Evolutionary conservation across 345 rosid species (phyloP), one percentile per base, ranked within the genome.

Genomic region (Physaria fendleri): DNA sequence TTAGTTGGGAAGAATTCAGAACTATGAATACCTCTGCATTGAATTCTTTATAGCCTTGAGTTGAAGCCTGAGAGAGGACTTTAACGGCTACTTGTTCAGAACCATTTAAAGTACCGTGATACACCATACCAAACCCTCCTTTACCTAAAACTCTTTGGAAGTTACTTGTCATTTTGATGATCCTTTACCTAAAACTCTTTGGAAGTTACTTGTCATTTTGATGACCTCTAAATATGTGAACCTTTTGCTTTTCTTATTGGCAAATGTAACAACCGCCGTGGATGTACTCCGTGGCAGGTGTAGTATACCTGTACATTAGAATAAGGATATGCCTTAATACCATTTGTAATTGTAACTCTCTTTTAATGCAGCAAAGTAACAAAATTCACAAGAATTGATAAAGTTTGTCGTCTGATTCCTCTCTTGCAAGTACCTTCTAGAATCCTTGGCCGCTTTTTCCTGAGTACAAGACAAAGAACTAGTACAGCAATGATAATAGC

Each of bases 71-170:
- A 48, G 83, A 79, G 4, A 78, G 74, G 58, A 81, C 24, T 56
- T 81, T 79, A 11, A 81, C 78, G 0, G 83, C 87, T 11, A 81
- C 87, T 20, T 73, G 52, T 15, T 47, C 34, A 5, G 62, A 43
- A n/a, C 64, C 72, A 30, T 71, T 58, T 23, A 78, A 18, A 12
- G 40, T 15, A 11, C 81, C 81, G 1, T 62, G 68, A 39, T 55
- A 78, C 15, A 79, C 83, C 22, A 43, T 44, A 2, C 87, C 80
- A 4, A 73, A 81, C 6, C 81, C 82, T 48, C 83, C 83, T 65
- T 74, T 29, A 2, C 83, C 86, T n/a, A 74, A 3, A 21, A 67
- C 59, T 34, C 34, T 76, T 25, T 29, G 48, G 17, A 81, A 69
- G 9, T 74, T 66, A 41, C 72, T 62, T 3, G 86, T 78, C 22